These are phyloP conservation scores for Solanum chiquidenum DNA, from an alignment of 257 asterid genomes.

Conservation along the genomic window DNA sequence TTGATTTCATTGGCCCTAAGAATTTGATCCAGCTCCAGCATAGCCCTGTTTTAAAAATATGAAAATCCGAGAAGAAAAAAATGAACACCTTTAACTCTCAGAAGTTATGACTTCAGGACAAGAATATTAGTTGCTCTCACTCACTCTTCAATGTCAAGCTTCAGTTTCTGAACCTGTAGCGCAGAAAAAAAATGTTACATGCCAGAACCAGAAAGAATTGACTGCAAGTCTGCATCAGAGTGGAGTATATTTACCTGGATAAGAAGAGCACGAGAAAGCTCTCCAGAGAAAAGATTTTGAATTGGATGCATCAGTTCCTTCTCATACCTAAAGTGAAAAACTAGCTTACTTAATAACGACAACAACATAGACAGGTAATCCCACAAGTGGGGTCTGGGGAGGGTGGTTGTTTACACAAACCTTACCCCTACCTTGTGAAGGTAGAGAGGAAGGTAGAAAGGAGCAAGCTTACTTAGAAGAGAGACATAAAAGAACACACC, in stretches of 20 bases:
- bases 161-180: constrained; percentile 93
- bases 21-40: constrained; percentile 99
- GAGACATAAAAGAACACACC: constrained; percentile 5
- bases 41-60: constrained; percentile 55
- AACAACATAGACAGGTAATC: not conserved
- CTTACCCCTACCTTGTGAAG: not conserved
- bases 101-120: not conserved
- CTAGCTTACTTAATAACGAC: not conserved
- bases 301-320: constrained; percentile 94
- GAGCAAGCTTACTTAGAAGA: not conserved
- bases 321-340: constrained; percentile 50
- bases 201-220: constrained; percentile 9
- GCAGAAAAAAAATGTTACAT: constrained; percentile 13
- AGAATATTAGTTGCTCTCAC: constrained; percentile 23
- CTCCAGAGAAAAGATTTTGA: constrained; percentile 87
- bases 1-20: constrained; percentile 97
- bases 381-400: not conserved
- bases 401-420: not conserved
- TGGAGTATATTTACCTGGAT: constrained; percentile 56
- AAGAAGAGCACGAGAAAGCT: constrained; percentile 86
- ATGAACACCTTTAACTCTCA: constrained; percentile 1
- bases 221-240: not conserved
- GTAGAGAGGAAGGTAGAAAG: not conserved
- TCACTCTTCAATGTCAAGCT: constrained; percentile 94
- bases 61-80: constrained; percentile 5